A percentile compares a stretch with the other conserved stretches of the same genome.
phyloP scores from a whole-genome alignment of 169 alveolate genomes.

The Neospora caninum region DNA sequence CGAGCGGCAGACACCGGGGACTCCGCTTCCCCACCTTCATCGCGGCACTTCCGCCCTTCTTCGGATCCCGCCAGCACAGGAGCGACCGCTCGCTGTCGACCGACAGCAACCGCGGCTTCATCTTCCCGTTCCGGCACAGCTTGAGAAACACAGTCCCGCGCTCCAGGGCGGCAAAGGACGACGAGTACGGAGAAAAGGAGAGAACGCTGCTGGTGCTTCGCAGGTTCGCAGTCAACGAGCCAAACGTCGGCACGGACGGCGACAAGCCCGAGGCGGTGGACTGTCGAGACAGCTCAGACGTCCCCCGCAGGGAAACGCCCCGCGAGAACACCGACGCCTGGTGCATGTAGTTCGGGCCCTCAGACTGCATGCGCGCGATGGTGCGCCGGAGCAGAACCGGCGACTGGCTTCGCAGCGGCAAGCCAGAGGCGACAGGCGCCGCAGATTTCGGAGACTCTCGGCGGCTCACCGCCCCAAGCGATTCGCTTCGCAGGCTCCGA shows the following conservation, averaged over 20 bases:
- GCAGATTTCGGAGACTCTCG: too few species aligned
- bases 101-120: slow-evolving; percentile 52
- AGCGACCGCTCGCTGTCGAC: slow-evolving; percentile 6
- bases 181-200: not conserved
- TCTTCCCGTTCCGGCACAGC: slow-evolving; percentile 60
- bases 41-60: not conserved
- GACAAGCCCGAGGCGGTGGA: not conserved
- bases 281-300: not conserved
- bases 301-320: not conserved
- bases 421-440: too few species aligned
- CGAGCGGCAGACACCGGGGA: slow-evolving; percentile 28
- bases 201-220: not conserved
- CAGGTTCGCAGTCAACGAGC: not conserved
- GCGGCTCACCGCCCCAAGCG: too few species aligned
- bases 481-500: too few species aligned
- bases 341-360: not conserved
- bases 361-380: not conserved
- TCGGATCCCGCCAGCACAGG: slow-evolving; percentile 51
- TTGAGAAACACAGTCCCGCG: slow-evolving; percentile 51
- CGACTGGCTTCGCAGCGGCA: too few species aligned
- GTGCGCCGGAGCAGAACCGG: not conserved
- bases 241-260: not conserved
- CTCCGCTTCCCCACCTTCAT: not conserved
- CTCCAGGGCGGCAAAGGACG: not conserved
- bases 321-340: not conserved